These are phyloP conservation scores for Aspergillus sergii DNA, from an alignment of 2,329 filamentous ascomycete species.

Conservation along the genomic window DNA sequence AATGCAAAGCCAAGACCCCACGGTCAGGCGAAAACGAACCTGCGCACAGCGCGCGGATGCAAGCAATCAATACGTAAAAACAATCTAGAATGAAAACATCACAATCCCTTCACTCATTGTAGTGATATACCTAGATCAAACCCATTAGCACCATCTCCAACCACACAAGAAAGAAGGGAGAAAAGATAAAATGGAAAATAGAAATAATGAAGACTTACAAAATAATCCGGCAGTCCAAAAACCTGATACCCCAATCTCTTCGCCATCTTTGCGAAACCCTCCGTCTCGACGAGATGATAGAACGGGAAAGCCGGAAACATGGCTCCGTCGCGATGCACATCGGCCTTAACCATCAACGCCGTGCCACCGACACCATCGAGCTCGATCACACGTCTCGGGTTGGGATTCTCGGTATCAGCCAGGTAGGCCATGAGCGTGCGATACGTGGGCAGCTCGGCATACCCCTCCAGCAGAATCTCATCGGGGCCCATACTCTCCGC, in stretches of 20 bases:
- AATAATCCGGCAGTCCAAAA: constrained; percentile 93
- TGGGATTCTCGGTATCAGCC: constrained; percentile 55
- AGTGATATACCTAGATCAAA: constrained; percentile 73
- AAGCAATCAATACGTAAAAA: constrained; percentile 1
- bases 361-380: constrained; percentile 95
- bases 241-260: constrained; percentile 81
- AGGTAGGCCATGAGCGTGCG: constrained; percentile 88
- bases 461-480: constrained; percentile 91
- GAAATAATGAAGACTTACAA: constrained; percentile 61
- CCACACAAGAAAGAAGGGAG: background rate
- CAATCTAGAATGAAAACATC: background rate
- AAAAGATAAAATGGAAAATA: background rate
- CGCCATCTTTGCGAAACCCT: constrained; percentile 98
- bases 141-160: constrained; percentile 4
- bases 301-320: constrained; percentile 98
- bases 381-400: constrained; percentile 66
- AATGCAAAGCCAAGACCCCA: background rate
- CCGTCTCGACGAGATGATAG: constrained; percentile 95
- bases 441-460: constrained; percentile 90
- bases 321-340: constrained; percentile 93
- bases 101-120: constrained; percentile 67
- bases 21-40: background rate
- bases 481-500: constrained; percentile 81
- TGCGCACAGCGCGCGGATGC: constrained; percentile 12
- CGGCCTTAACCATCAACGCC: constrained; percentile 88